These are phyloP conservation scores for Blastomyces gilchristii DNA, from an alignment of 2,329 filamentous ascomycete genomes.

Conservation along the genomic window DNA sequence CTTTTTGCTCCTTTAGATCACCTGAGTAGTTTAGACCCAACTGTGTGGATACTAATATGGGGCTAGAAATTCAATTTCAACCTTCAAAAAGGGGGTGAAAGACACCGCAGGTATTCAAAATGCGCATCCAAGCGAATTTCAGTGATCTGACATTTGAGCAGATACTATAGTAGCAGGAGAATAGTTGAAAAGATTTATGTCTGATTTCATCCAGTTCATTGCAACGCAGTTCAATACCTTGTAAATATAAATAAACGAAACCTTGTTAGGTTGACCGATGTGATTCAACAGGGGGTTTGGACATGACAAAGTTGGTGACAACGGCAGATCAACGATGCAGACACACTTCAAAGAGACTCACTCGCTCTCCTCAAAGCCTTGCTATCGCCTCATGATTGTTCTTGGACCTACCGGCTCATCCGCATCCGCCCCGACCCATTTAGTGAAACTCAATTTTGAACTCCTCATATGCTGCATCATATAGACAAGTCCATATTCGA, in stretches of 20 bases:
- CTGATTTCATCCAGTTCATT: not conserved
- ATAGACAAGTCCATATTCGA: not conserved
- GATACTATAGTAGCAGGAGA: not conserved
- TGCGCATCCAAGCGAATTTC: not conserved
- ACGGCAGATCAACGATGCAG: not conserved
- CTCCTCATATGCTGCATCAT: not conserved
- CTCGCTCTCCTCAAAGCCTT: not conserved
- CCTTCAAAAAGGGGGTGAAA: slow-evolving; percentile 21
- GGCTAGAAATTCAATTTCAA: slow-evolving; percentile 33
- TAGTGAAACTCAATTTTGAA: slow-evolving; percentile 7
- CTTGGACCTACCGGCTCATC: not conserved
- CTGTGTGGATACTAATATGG: slow-evolving; percentile 29
- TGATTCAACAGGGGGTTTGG: not conserved
- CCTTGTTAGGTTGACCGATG: not conserved
- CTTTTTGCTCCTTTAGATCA: slow-evolving; percentile 22
- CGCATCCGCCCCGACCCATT: not conserved
- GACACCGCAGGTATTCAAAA: not conserved
- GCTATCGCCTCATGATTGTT: slow-evolving; percentile 4
- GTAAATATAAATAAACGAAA: slow-evolving; percentile 5
- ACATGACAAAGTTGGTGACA: not conserved
- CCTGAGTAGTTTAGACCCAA: slow-evolving; percentile 30
- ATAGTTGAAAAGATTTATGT: not conserved
- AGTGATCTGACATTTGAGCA: not conserved
- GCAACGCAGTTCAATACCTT: slow-evolving; percentile 4
- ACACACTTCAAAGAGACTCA: not conserved